Base-by-base conservation (phyloP, 495 filamentous ascomycete genomes). In the Pyronema domesticum region DNA sequence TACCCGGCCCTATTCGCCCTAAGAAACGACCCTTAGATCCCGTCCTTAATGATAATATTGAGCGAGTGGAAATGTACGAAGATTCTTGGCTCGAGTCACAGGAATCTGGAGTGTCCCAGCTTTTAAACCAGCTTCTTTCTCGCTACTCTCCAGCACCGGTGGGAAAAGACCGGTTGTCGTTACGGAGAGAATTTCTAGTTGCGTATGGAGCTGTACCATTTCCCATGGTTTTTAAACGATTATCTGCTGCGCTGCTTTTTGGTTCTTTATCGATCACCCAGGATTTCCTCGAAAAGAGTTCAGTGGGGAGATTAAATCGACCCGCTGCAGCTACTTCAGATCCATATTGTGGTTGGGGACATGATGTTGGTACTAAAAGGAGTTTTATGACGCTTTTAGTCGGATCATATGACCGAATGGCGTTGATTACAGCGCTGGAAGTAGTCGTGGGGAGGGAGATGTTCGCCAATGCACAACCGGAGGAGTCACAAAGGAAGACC, bases 81-180 rank as follows among this genome's bases (percentile, higher is more conserved):
- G 79, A 82, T 17, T 67, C 76, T 46, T 83, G 80, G 80, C 76
- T 83, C 35, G 68, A 67, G 11, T 72, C 81, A 54, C 78, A 82
- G 57, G 80, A 84, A 57, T 68, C 74, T 33, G 73, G 76, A 10
- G 72, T 84, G 33, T 74, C 76, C 4, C 78, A 81, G 57, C 63
- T 82, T 11, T 62, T 77, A 49, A 84, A 84, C 65, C 65, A 67
- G 1, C 60, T 82, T 19, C 74, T 81, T 45, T 52, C 59, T 17
- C 46, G 59, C 9, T 53, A 48, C 23, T 7, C 55, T 50, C 33
- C 34, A 17, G 33, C 46, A 17, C 46, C 33, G 44, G 54, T 44
- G 42, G 59, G 13, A 60, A 71, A 30, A 57, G 71, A 1, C 56
- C 68, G 52, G 15, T 10, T 46, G 62, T 57, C 35, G 52, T 65